Percentiles rank a stretch among this genome's conserved stretches.
Conservation (phyloP, 2,329 filamentous ascomycete genomes). For the Basipetospora chlamydospora region DNA sequence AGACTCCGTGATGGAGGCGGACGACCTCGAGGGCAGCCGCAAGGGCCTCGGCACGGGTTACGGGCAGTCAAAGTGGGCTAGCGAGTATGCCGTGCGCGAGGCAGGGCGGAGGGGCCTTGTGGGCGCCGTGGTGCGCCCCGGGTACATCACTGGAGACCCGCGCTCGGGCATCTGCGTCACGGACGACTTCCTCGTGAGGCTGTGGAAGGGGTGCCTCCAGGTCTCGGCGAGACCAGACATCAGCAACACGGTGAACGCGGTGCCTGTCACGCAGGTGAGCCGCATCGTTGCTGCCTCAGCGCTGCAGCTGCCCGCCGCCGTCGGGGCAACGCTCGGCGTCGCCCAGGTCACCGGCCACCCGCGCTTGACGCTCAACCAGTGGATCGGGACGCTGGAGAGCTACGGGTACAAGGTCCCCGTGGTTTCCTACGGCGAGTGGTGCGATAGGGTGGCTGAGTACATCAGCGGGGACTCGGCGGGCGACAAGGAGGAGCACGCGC, state of each 20-base stretch:
- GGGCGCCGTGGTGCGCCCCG: conserved; percentile 66
- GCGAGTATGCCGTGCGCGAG: conserved; percentile 56
- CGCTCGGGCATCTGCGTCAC: conserved; percentile 58
- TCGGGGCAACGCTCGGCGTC: conserved; percentile 35
- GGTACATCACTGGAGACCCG: conserved; percentile 69
- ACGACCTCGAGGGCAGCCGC: conserved; percentile 64
- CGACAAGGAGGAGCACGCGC: conserved; percentile 16
- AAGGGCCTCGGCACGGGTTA: conserved; percentile 74
- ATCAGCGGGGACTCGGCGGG: conserved; percentile 15
- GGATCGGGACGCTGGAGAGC: conserved; percentile 50
- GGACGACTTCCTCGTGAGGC: conserved; percentile 80
- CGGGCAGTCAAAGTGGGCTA: conserved; percentile 81
- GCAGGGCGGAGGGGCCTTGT: conserved; percentile 63
- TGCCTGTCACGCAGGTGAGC: conserved; percentile 74
- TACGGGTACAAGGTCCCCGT: conserved; percentile 61
- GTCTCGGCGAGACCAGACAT: conserved; percentile 60
- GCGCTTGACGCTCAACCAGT: conserved; percentile 63
- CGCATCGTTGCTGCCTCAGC: conserved; percentile 63
- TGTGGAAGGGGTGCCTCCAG: conserved; percentile 80
- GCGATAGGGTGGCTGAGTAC: conserved; percentile 26
- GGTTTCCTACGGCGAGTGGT: conserved; percentile 56
- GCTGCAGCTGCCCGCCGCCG: conserved; percentile 41
- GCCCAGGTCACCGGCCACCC: conserved; percentile 71
- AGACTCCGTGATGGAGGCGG: conserved; percentile 54
- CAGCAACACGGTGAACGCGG: conserved; percentile 74